A percentile compares a stretch with the other conserved stretches of the same genome.
phyloP scores from a whole-genome alignment of 805 yeast species.

The Brettanomyces sp. region DNA sequence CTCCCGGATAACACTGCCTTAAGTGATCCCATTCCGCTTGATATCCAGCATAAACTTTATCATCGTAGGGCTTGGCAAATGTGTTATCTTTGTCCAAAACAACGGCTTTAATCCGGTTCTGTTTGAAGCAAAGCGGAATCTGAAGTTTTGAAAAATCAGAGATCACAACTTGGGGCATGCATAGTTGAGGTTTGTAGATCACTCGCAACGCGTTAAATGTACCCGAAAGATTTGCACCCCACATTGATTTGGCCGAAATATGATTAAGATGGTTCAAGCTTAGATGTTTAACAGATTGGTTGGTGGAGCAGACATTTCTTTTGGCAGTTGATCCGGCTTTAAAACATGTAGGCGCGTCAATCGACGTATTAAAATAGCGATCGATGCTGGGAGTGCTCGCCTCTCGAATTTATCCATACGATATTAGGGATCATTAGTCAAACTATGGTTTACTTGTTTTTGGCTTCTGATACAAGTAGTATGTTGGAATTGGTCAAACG shows the following conservation, averaged over 20 bases:
- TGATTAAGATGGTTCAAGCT: not conserved
- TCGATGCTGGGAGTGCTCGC: too few relatives aligned
- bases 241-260: slow-evolving; percentile 2
- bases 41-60: slow-evolving; percentile 73
- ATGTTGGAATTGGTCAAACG: too few relatives aligned
- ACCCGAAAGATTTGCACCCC: slow-evolving; percentile 56
- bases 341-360: too few relatives aligned
- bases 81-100: slow-evolving; percentile 95
- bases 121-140: slow-evolving; percentile 14
- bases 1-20: slow-evolving; percentile 49
- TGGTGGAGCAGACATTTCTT: too few relatives aligned
- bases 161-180: slow-evolving; percentile 59
- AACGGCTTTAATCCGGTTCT: slow-evolving; percentile 52
- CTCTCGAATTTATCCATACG: too few relatives aligned
- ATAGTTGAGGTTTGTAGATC: slow-evolving; percentile 52
- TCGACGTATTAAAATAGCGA: too few relatives aligned
- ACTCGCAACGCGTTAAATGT: slow-evolving; percentile 59
- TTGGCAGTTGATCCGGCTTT: too few relatives aligned
- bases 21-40: slow-evolving; percentile 45
- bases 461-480: too few relatives aligned
- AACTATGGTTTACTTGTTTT: too few relatives aligned
- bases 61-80: slow-evolving; percentile 76
- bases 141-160: slow-evolving; percentile 33
- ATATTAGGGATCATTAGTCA: too few relatives aligned
- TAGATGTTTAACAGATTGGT: too few relatives aligned